Percentiles rank a stretch among this genome's conserved stretches.
These are phyloP conservation scores for Acer campestre DNA, from an alignment of 345 rosid genomes.

Conservation along the genomic window DNA sequence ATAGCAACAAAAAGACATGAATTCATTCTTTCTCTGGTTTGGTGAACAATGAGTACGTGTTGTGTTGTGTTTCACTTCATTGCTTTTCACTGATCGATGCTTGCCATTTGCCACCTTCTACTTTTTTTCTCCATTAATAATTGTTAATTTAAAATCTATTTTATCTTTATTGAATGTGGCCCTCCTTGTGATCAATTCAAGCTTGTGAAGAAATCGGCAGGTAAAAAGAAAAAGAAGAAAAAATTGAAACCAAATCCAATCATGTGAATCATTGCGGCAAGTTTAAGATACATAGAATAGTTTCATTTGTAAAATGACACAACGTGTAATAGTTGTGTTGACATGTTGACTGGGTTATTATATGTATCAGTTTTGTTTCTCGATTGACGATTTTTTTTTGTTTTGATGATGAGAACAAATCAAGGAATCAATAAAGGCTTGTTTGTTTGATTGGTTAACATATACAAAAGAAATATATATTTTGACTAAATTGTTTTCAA, in stretches of 20 bases:
- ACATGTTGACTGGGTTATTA: background rate
- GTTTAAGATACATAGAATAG: background rate
- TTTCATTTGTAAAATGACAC: background rate
- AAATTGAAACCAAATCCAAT: background rate
- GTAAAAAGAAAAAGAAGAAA: background rate
- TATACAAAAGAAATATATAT: background rate
- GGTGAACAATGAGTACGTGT: constrained; percentile 13
- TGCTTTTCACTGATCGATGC: background rate
- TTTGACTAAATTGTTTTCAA: background rate
- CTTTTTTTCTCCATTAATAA: background rate
- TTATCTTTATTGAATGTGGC: background rate
- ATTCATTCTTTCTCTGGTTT: background rate
- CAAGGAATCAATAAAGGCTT: background rate
- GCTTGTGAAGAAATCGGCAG: constrained; percentile 19
- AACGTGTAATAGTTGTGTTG: background rate
- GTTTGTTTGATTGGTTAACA: background rate
- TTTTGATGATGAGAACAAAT: background rate
- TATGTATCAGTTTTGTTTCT: background rate
- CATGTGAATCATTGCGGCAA: background rate
- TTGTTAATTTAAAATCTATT: background rate
- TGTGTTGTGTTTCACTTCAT: background rate
- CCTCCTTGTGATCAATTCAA: background rate
- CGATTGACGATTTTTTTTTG: background rate
- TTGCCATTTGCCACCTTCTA: background rate
- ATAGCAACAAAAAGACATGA: background rate